Evolutionary conservation across 2,329 filamentous ascomycete genomes (phyloP).

Genomic region (Fusarium kyushuense): DNA sequence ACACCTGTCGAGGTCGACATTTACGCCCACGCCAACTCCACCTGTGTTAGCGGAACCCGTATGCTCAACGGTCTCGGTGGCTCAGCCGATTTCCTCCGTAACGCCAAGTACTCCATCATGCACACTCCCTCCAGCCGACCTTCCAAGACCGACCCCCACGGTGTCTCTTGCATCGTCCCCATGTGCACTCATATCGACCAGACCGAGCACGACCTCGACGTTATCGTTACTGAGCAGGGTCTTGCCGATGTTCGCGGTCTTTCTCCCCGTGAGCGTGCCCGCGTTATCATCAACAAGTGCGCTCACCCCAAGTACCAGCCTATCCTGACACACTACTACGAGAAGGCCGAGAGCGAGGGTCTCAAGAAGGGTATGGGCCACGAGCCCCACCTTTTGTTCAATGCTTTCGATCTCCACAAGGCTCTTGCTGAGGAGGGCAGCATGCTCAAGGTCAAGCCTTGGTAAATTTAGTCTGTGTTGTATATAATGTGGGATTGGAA

Average conservation of each 20-base stretch:
- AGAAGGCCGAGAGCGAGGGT: slow-evolving; percentile 88
- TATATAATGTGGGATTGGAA: slow-evolving; percentile 13
- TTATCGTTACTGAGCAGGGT: slow-evolving; percentile 82
- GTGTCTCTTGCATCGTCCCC: slow-evolving; percentile 89
- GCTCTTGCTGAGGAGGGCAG: slow-evolving; percentile 84
- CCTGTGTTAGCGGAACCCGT: slow-evolving; percentile 87
- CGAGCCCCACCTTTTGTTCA: slow-evolving; percentile 88
- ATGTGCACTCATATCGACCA: slow-evolving; percentile 94
- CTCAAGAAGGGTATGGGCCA: slow-evolving; percentile 89
- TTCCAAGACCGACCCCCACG: slow-evolving; percentile 83
- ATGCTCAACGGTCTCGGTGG: slow-evolving; percentile 90
- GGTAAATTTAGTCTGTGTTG: slow-evolving; percentile 55
- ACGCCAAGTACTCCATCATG: slow-evolving; percentile 89
- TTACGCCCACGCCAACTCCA: slow-evolving; percentile 92
- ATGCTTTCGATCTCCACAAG: slow-evolving; percentile 90
- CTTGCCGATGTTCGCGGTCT: slow-evolving; percentile 88
- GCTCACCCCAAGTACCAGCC: slow-evolving; percentile 87
- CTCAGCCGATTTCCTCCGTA: slow-evolving; percentile 83
- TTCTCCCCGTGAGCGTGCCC: slow-evolving; percentile 81
- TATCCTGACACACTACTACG: slow-evolving; percentile 84
- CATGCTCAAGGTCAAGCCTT: slow-evolving; percentile 82
- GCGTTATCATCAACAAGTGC: slow-evolving; percentile 88
- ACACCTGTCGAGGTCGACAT: slow-evolving; percentile 95
- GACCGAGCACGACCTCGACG: slow-evolving; percentile 91
- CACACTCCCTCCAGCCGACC: slow-evolving; percentile 87